A percentile compares a stretch with the other conserved stretches of the same genome.
These are phyloP conservation scores for Vitis hybrid DNA, from an alignment of 177 flowering plant species.

Conservation along the genomic window DNA sequence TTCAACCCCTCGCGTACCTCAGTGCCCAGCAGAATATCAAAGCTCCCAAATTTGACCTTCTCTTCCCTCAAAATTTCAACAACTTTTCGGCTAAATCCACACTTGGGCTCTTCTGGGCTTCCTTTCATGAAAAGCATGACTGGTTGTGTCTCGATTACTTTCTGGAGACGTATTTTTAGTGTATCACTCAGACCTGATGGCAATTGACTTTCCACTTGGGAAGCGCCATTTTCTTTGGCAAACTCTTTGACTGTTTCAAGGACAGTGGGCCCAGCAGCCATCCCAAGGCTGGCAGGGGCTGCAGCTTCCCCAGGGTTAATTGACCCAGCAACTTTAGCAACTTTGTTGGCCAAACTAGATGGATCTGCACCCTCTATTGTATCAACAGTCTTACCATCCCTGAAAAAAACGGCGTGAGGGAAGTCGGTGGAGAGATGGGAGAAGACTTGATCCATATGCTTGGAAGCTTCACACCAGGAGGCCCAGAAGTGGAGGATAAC, in stretches of 20 bases:
- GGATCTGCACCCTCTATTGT: constrained; percentile 93
- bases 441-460: constrained; percentile 95
- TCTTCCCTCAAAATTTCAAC: constrained; percentile 75
- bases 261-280: constrained; percentile 83
- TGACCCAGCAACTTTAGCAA: constrained; percentile 73
- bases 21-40: constrained; percentile 74
- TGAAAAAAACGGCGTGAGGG: constrained; percentile 73
- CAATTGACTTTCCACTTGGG: constrained; percentile 19
- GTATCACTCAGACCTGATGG: constrained; percentile 32
- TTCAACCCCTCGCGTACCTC: constrained; percentile 93
- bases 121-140: constrained; percentile 98
- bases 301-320: constrained; percentile 54
- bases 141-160: constrained; percentile 63
- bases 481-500: constrained; percentile 93
- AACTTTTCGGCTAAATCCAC: constrained; percentile 88
- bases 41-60: constrained; percentile 77
- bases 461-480: constrained; percentile 94
- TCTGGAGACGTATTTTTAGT: constrained; percentile 49
- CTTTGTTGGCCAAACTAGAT: constrained; percentile 88
- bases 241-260: constrained; percentile 66
- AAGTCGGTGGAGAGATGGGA: constrained; percentile 86
- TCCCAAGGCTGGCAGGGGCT: constrained; percentile 90
- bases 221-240: constrained; percentile 52
- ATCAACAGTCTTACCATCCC: constrained; percentile 79
- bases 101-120: constrained; percentile 70